Base-by-base conservation (phyloP, 768 basidiomycete genomes). In the Leucosporidium scottii region DNA sequence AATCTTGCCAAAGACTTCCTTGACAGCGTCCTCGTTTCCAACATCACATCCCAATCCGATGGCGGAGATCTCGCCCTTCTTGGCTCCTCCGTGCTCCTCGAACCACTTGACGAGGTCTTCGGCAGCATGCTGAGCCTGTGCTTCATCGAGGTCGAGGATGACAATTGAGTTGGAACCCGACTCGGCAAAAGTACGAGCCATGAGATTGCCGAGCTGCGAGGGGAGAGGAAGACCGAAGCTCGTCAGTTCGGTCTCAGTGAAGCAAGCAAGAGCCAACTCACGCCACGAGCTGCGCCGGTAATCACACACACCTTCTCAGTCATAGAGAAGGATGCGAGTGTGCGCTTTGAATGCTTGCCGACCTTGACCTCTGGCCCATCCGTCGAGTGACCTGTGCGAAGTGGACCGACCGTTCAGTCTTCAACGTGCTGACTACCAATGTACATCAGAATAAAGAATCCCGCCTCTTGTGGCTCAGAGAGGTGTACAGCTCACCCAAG, bases 221-320 rank as follows among this genome's bases (percentile, higher is more conserved):
- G 67, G 18, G 31, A 34, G 49, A 7, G 17, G 2, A 5, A n/a
- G 36, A 25, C 50, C 12, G 39, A 39, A 47, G 44, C 25, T 8
- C 44, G 56, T 51, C 50, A 51, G 50, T 15, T 51, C 50, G 50
- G 23, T 50, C 20, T 48, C 30, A n/a, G 4, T 13, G 8, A 12
- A 23, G 61, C 18, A 30, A 23, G 18, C 9, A 44, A 34, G 28
- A n/a, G 48, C 34, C 36, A 25, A 48, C 70, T 27, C 49, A 71
- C 70, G 10, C 94, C 94, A 74, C 89, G 83, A 18, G 93, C 94
- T 62, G 87, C 94, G 56, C 94, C 94, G 49, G 94, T 98, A 60
- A 98, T 86, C 74, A 93, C 81, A 79, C 90, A 91, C 62, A 92
- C 91, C 83, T 89, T 91, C 75, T 83, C 83, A 76, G 85, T 81